Evolutionary conservation across 441 rosid genomes (phyloP).

Genomic region (Jatropha multifida): DNA sequence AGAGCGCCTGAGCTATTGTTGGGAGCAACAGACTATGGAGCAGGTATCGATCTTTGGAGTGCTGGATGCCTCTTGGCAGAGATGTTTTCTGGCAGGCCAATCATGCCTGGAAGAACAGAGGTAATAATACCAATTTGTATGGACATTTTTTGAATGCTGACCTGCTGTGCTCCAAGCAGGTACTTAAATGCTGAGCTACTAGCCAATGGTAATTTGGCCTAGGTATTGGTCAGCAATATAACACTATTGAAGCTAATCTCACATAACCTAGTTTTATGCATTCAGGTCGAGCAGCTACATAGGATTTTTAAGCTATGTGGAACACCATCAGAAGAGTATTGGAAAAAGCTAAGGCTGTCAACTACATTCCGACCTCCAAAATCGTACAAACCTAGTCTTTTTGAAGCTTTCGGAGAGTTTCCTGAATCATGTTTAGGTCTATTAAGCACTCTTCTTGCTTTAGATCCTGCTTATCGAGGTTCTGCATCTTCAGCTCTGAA

Average conservation of each 20-base stretch:
- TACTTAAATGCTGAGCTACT: too few species aligned
- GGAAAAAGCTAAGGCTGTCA: slow-evolving; percentile 57
- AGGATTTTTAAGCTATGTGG: slow-evolving; percentile 70
- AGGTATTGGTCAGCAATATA: not conserved
- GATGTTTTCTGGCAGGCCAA: slow-evolving; percentile 63
- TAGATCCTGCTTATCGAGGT: slow-evolving; percentile 56
- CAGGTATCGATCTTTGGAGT: slow-evolving; percentile 85
- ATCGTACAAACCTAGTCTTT: slow-evolving; percentile 38
- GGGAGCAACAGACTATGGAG: slow-evolving; percentile 67
- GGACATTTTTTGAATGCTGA: not conserved
- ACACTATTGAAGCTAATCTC: not conserved
- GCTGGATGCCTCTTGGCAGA: slow-evolving; percentile 84
- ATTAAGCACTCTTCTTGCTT: slow-evolving; percentile 57
- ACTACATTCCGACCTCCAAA: slow-evolving; percentile 55
- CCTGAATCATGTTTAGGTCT: slow-evolving; percentile 57
- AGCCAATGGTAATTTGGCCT: not conserved
- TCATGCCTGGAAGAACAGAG: slow-evolving; percentile 85
- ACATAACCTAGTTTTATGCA: not conserved
- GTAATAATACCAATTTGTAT: not conserved
- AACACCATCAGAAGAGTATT: slow-evolving; percentile 63
- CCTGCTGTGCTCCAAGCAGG: too few species aligned
- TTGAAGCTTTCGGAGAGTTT: slow-evolving; percentile 46
- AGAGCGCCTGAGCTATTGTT: slow-evolving; percentile 80
- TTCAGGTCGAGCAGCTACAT: slow-evolving; percentile 65
- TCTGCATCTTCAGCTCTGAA: slow-evolving; percentile 50